Evolutionary conservation across 139 green algal species (phyloP).

Genomic region (Micractinium sp.): DNA sequence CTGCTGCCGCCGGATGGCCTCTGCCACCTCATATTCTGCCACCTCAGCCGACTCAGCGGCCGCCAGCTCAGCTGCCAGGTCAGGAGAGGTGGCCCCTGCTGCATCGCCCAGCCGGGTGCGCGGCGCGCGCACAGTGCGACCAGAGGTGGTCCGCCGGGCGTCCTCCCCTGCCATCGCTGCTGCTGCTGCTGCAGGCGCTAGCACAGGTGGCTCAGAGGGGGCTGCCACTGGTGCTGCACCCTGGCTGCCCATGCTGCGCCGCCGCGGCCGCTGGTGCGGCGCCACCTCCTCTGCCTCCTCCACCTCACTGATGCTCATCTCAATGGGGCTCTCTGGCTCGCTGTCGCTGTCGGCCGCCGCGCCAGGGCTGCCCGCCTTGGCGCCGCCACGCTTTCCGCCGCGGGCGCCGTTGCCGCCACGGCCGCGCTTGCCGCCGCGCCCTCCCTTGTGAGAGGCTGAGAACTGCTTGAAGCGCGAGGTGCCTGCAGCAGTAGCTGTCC

Average conservation of each 20-base stretch:
- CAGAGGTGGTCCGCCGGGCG: constrained; percentile 4
- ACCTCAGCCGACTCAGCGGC: constrained; percentile 8
- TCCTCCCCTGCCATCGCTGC: not conserved
- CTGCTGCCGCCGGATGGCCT: constrained; percentile 17
- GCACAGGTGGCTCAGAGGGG: not conserved
- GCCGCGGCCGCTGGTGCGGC: not conserved
- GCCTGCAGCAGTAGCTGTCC: constrained; percentile 1
- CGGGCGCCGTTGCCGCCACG: not conserved
- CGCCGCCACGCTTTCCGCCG: not conserved
- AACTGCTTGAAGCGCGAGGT: constrained; percentile 42
- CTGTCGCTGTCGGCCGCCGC: constrained; percentile 6
- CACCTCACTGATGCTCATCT: constrained; percentile 9
- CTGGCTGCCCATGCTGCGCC: not conserved
- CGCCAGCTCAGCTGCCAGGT: constrained; percentile 19
- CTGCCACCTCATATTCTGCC: not conserved
- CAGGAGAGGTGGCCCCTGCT: constrained; percentile 6
- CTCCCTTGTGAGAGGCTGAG: not conserved
- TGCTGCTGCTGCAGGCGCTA: not conserved
- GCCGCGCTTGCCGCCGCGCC: constrained; percentile 1
- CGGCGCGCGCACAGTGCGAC: not conserved
- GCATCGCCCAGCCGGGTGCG: constrained; percentile 18
- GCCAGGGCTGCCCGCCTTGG: constrained; percentile 11
- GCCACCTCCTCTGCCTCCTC: constrained; percentile 6
- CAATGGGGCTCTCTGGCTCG: not conserved
- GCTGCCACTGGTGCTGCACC: not conserved